Base-by-base conservation (phyloP, 257 asterid genomes). In the Solanum pennellii region DNA sequence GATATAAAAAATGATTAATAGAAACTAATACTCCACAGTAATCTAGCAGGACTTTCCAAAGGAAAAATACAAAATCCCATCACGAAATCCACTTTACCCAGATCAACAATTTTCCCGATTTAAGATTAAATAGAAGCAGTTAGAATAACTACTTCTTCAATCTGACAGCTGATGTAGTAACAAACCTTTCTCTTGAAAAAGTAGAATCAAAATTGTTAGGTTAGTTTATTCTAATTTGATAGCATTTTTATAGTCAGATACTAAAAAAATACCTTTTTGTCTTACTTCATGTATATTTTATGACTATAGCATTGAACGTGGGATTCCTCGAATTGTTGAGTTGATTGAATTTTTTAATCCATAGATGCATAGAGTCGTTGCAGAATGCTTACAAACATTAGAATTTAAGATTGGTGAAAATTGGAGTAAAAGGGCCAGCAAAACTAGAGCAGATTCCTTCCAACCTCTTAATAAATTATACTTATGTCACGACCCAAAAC, bases 301-400 rank as follows among this genome's bases (percentile, higher is more conserved):
- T 68, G 21, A 42, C 23, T 82, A 85, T 88, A 97, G 99, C 94
- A 86, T 95, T 86, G 98, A 94, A 90, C 98, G 96, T 83, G 99
- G 99, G 31, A 93, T 97, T 44, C 99, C 99, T 83, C 98, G 98
- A 60, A 98, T 97, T 73, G 98, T 97, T 86, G 99, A 97, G 83
- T 90, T 97, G 93, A 99, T 97, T 45, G 95, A 93, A 85, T 97
- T 93, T 88, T 87, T 93, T 72, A 98, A 97, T 89, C 87, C 98
- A 37, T 95, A 95, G 96, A 99, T 97, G 91, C 98, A 97, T 91
- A 93, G 99, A 92, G 98, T 98, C 87, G 98, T 97, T 21, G 99
- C 99, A n/a, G 98, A 99, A 88, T 98, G 98, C 84, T 90, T 97
- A 74, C 91, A 99, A 66, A 97, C 99, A 31, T 98, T 97, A 87